Conservation (phyloP, 2,329 filamentous ascomycete species). For the Juglanconis sp. region DNA sequence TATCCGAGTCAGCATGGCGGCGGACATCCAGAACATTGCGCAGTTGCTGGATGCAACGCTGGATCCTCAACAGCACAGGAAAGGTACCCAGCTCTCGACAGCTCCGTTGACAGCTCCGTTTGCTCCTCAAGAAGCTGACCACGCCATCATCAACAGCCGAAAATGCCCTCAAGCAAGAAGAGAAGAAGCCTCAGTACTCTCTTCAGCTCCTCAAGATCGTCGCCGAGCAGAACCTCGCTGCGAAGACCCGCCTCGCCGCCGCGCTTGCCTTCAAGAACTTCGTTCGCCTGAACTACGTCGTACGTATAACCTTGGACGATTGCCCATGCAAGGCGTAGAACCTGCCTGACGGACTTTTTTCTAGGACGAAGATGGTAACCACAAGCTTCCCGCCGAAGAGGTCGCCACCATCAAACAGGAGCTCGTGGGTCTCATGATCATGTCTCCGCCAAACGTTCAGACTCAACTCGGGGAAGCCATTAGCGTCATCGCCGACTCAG, state of each 20-base stretch:
- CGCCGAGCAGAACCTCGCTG: constrained; percentile 66
- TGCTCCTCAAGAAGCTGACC: constrained; percentile 10
- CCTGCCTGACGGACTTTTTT: constrained; percentile 12
- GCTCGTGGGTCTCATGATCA: constrained; percentile 95
- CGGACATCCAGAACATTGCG: constrained; percentile 61
- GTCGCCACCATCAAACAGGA: constrained; percentile 90
- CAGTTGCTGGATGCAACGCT: constrained; percentile 88
- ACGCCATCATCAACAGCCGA: constrained; percentile 60
- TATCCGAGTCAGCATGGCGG: constrained; percentile 46
- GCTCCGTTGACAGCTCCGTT: neutral
- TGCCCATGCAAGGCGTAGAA: neutral
- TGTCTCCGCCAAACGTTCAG: constrained; percentile 81
- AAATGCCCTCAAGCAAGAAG: constrained; percentile 71
- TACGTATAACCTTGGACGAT: constrained; percentile 36
- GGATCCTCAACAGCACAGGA: constrained; percentile 81
- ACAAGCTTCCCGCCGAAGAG: constrained; percentile 81
- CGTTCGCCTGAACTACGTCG: constrained; percentile 88
- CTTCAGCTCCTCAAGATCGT: constrained; percentile 87
- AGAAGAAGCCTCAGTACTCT: constrained; percentile 83
- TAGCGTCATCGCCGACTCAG: constrained; percentile 94
- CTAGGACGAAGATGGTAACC: constrained; percentile 85
- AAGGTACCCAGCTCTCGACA: constrained; percentile 57
- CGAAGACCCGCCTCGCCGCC: constrained; percentile 79
- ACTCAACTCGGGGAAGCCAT: constrained; percentile 94
- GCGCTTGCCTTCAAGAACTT: constrained; percentile 99